These are phyloP conservation scores for Nothophoma quercina DNA, from an alignment of 2,329 filamentous ascomycete species.

Conservation along the genomic window DNA sequence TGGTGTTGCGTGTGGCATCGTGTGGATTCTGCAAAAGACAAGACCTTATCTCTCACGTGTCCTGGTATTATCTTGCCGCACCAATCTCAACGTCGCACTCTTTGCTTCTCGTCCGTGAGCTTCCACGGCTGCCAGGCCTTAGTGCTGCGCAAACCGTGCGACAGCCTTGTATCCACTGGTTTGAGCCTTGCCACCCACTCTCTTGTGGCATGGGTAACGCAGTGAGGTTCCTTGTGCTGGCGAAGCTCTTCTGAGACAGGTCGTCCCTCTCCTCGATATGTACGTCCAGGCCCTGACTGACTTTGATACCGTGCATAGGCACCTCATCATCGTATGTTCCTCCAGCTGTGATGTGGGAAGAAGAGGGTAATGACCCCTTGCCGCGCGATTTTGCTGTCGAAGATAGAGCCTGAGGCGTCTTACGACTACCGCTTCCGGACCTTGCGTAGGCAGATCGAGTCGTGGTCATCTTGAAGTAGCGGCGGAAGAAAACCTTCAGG, in stretches of 20 bases:
- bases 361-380: slow-evolving; percentile 5
- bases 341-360: slow-evolving; percentile 18
- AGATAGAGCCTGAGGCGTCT: not conserved
- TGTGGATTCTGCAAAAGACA: too few relatives aligned
- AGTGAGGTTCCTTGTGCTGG: slow-evolving; percentile 31
- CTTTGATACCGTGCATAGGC: slow-evolving; percentile 31
- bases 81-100: slow-evolving; percentile 20
- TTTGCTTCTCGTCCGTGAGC: not conserved
- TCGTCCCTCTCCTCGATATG: slow-evolving; percentile 31
- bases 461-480: slow-evolving; percentile 42
- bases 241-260: slow-evolving; percentile 25
- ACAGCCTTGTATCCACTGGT: slow-evolving; percentile 27
- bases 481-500: slow-evolving; percentile 54
- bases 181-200: slow-evolving; percentile 5
- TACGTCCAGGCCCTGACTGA: slow-evolving; percentile 31
- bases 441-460: slow-evolving; percentile 20
- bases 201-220: slow-evolving; percentile 20
- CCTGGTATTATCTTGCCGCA: not conserved
- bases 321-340: slow-evolving; percentile 16
- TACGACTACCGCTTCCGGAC: slow-evolving; percentile 3
- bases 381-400: slow-evolving; percentile 2
- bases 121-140: slow-evolving; percentile 17
- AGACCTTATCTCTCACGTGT: too few relatives aligned
- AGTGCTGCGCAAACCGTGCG: slow-evolving; percentile 27
- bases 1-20: too few relatives aligned